Base-by-base conservation (phyloP, 192 early-diverging fungal species). In the Coemansia sp. region DNA sequence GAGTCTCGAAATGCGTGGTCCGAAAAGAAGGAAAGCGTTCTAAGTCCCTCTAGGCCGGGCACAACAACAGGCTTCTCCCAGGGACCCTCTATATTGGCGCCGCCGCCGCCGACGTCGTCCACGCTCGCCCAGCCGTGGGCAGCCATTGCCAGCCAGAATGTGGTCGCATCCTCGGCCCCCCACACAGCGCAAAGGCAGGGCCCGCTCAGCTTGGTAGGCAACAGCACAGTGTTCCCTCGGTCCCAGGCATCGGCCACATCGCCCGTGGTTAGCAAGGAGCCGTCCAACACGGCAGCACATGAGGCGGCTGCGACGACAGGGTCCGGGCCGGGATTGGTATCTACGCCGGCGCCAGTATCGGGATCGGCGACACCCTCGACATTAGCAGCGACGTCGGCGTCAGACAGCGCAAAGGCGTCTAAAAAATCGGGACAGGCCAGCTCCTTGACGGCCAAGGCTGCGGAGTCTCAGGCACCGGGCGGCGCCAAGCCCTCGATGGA, bases 1-100 rank as follows among this genome's bases (percentile, higher is more conserved):
- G 72, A 75, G 60, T 53, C 65, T 15, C 68, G 55, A 30, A 75
- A 75, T 24, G 72, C 72, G 38, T 75, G 72, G 72, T 55, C 60
- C 3, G 72, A 75, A 4, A 60, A 68, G 19, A 75, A 75, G 53
- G 72, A 68, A 40, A 75, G 72, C 51, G 72, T 75, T 14, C 37
- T 75, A 23, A 75, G 65, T 38, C 72, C 72, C 22, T 64, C 72
- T 19, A 54, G 58, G n/a, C 72, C 70, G 37, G 55, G 45, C 15
- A 58, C 70, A 32, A 64, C 63, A 5, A 55, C 70, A 9, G 58
- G 57, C 15, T 26, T 52, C 9, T 55, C 52, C 3, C 64, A 56
- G 19, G 35, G n/a, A n/a, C n/a, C n/a, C n/a, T n/a, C n/a, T n/a
- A n/a, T n/a, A n/a, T n/a, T n/a, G n/a, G n/a, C 50, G 9, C 39